phyloP scores from a whole-genome alignment of 805 yeast species.

The Wickerhamiella kurtzmanii region DNA sequence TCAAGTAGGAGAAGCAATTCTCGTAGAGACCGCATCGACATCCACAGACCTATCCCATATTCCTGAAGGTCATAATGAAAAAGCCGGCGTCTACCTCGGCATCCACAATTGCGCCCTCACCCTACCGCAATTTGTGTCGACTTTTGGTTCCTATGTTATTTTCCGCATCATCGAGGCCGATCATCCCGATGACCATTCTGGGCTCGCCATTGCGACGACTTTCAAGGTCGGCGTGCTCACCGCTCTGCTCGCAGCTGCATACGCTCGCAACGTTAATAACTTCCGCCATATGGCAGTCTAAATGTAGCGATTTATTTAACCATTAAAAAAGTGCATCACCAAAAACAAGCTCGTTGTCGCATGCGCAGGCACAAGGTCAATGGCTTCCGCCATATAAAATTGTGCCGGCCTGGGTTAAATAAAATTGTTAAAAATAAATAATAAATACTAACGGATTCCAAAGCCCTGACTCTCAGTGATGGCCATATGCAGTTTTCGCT shows the following conservation, averaged over 20 bases:
- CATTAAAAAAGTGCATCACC: neutral
- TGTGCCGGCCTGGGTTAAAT: too few relatives aligned
- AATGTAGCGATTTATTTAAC: too few relatives aligned
- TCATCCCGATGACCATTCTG: constrained; percentile 16
- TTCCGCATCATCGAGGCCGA: constrained; percentile 22
- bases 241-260: constrained; percentile 26
- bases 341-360: too few relatives aligned
- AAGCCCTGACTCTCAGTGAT: constrained; percentile 75
- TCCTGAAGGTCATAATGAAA: constrained; percentile 13
- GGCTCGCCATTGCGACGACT: constrained; percentile 27
- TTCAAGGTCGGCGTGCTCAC: constrained; percentile 27
- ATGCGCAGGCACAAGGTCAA: too few relatives aligned
- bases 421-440: too few relatives aligned
- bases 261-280: constrained; percentile 12
- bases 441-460: constrained; percentile 37
- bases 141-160: constrained; percentile 27
- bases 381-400: too few relatives aligned
- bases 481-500: constrained; percentile 49
- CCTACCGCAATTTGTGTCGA: constrained; percentile 29
- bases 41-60: constrained; percentile 1
- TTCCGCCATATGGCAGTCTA: neutral
- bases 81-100: constrained; percentile 29
- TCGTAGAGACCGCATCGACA: constrained; percentile 2
- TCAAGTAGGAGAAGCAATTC: constrained; percentile 8
- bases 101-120: constrained; percentile 30